Evolutionary conservation across 2,329 filamentous ascomycete species (phyloP), one percentile per base, ranked within the genome.

Genomic region (Ploettnerulaceae sp.): DNA sequence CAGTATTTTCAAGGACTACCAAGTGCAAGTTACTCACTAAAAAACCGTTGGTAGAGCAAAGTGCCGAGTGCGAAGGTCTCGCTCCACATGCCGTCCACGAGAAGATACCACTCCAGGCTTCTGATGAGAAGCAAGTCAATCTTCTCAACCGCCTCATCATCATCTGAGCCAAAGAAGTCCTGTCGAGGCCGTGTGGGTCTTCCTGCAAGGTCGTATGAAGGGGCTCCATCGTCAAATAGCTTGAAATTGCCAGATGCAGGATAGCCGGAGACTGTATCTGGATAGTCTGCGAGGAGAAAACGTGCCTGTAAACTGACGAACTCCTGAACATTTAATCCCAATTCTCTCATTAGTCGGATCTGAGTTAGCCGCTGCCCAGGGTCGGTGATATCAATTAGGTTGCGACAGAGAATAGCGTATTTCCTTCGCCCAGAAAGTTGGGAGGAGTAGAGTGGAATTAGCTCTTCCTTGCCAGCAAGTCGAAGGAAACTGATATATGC

Each of bases 361-460:
- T 87, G 79, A 28, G 77, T 72, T 21, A 79, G 66, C 57, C 89
- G 82, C 50, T 85, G 79, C 6, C 78, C 71, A 6, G 72, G 67
- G 33, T 86, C 78, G 21, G 76, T 75, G 45, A 96, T 76, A 35
- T 86, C 79, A 39, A 89, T 83, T 45, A 96, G 70, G 46, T 94
- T 85, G 42, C 80, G 77, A 47, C 84, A 87, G 38, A 98, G 74
- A 12, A 84, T 82, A 45, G 81, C 76, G 56, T 89, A 82, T 51
- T 77, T 75, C 52, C 84, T 76, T 9, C 79, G 71, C 5, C 73
- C 69, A 7, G 79, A 74, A 9, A 98, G 72, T 57, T 88, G 83
- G 7, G 89, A 89, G 52, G 87, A 90, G 65, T 98, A 98, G 1
- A 95, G 71, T 0, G 93, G 90, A 45, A 95, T 85, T 32, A 93